Conservation (phyloP, 202 grass and related monocot species). For the Setaria viridis region DNA sequence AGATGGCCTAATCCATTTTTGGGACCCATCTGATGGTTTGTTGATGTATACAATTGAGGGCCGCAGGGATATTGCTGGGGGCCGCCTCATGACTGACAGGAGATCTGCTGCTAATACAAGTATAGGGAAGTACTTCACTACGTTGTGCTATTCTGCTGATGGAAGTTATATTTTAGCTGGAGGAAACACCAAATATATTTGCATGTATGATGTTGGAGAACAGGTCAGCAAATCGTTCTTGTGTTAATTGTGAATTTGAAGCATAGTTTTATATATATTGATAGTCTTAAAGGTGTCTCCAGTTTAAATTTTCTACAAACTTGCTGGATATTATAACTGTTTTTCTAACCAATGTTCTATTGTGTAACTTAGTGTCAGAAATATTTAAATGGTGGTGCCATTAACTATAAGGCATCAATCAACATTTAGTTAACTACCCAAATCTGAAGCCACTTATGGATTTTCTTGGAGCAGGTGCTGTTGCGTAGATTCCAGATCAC, state of each 20-base stretch:
- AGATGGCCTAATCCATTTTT: constrained; percentile 93
- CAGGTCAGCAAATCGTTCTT: constrained; percentile 66
- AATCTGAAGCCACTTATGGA: constrained; percentile 8
- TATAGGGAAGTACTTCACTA: constrained; percentile 89
- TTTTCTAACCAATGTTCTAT: constrained; percentile 30
- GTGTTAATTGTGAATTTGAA: constrained; percentile 15
- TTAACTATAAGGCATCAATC: background rate
- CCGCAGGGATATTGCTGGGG: constrained; percentile 85
- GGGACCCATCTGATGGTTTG: constrained; percentile 88
- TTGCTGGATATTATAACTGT: background rate
- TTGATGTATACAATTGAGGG: constrained; percentile 96
- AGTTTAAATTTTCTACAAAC: constrained; percentile 2
- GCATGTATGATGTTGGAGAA: constrained; percentile 96
- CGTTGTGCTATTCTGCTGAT: constrained; percentile 92
- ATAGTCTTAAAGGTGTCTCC: background rate
- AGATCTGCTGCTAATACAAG: constrained; percentile 82
- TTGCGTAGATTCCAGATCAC: constrained; percentile 94
- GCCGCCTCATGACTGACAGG: constrained; percentile 94
- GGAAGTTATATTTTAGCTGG: constrained; percentile 91
- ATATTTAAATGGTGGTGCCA: background rate
- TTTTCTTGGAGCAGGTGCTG: constrained; percentile 64
- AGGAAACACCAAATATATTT: constrained; percentile 95
- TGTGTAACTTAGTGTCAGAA: background rate
- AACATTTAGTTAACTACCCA: background rate
- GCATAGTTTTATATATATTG: background rate